These are phyloP conservation scores for Krasilnikovozyma curviuscula DNA, from an alignment of 768 basidiomycete species.

Conservation along the genomic window DNA sequence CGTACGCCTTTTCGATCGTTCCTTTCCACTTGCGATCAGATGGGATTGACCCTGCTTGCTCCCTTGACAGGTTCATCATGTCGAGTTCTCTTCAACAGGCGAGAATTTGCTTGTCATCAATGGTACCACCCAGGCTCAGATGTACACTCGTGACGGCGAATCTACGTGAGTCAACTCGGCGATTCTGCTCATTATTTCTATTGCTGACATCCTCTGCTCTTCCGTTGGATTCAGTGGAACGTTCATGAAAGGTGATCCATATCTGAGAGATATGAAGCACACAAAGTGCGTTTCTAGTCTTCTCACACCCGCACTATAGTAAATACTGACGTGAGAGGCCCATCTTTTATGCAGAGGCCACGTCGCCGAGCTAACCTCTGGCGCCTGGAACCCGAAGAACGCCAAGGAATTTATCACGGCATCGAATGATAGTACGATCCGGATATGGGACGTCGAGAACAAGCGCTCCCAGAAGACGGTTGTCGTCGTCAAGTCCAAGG, in stretches of 20 bases:
- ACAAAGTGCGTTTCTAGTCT: constrained; percentile 51
- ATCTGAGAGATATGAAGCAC: constrained; percentile 96
- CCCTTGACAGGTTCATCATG: constrained; percentile 56
- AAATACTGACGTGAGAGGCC: neutral
- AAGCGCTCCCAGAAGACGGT: constrained; percentile 86
- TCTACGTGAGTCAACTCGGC: constrained; percentile 41
- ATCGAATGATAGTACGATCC: constrained; percentile 87
- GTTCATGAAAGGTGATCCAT: constrained; percentile 81
- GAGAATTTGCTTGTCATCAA: constrained; percentile 70
- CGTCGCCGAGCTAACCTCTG: constrained; percentile 74
- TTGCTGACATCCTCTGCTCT: neutral
- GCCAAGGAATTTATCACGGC: constrained; percentile 67
- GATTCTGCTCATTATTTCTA: neutral
- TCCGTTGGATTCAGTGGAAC: constrained; percentile 17
- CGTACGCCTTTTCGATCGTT: constrained; percentile 30
- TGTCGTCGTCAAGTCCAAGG: constrained; percentile 91
- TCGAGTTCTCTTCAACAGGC: constrained; percentile 75
- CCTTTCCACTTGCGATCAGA: constrained; percentile 7
- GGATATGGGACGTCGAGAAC: constrained; percentile 87
- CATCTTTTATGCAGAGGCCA: constrained; percentile 48
- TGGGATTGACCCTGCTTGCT: neutral
- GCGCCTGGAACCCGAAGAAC: constrained; percentile 83
- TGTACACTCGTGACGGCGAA: constrained; percentile 84
- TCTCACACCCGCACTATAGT: neutral
- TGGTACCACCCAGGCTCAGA: constrained; percentile 66